Evolutionary conservation across 2,329 filamentous ascomycete genomes (phyloP), one percentile per base, ranked within the genome.

Genomic region (Sporothrix inflata): DNA sequence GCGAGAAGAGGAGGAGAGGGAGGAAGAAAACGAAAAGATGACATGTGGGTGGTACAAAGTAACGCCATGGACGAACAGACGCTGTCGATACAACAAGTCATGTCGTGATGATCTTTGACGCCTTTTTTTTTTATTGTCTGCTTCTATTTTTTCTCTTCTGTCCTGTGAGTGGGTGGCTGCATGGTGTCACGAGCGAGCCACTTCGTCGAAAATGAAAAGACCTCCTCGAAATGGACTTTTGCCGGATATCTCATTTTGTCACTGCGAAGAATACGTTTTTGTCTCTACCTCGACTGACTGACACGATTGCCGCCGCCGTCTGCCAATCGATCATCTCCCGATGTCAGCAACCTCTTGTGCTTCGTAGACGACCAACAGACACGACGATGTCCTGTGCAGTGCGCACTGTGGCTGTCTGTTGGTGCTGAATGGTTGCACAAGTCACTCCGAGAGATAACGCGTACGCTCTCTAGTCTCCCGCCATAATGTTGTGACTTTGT

Each of bases 171-270:
- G 53, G 53, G 53, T 55, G 51, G 1, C 27, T 27, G 51, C 45
- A 47, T 47, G 51, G 51, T 53, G 21, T 53, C 53, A 55, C 53
- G 24, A 55, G 53, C 53, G 24, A 55, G 53, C 53, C 24, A 55
- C 24, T 4, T 19, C 24, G 24, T 16, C 2, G 24, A 30, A 24
- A 53, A 55, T 6, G 1, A 47, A 47, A 47, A 4, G 27, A 57
- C 53, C 53, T 57, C 53, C 14, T 24, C 27, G 34, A 57, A 57
- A 4, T 5, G 53, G 53, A 57, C 5, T 19, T 57, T 24, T 1
- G 1, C 27, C 4, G 27, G 53, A 7, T 12, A 7, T 24, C 47
- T 51, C 3, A 34, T 6, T 34, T 34, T 34, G 30, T 6, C 3
- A 3, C 30, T 6, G 3, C 30, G 30, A 34, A 34, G 30, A 34